Conservation (phyloP, 768 basidiomycete species). For the Hygrophorus pudorinus region DNA sequence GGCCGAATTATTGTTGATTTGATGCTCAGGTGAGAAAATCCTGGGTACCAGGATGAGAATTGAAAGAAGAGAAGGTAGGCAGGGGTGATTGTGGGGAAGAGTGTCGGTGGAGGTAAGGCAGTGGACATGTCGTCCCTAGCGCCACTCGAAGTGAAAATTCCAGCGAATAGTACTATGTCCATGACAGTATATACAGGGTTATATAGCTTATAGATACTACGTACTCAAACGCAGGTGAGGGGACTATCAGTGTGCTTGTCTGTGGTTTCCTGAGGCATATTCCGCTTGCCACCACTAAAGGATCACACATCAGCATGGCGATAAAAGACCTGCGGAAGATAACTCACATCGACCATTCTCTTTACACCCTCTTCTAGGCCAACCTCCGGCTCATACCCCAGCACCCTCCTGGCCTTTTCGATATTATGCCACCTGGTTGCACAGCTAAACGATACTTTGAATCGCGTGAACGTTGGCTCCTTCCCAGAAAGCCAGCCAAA, state of each 20-base stretch:
- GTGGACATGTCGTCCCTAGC: background rate
- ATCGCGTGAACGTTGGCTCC: constrained; percentile 79
- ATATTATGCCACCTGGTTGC: constrained; percentile 85
- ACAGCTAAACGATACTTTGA: constrained; percentile 73
- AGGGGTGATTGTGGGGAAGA: constrained; percentile 45
- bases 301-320: background rate
- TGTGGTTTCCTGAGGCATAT: constrained; percentile 28
- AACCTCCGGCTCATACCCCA: constrained; percentile 90
- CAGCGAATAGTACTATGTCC: no score
- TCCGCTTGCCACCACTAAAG: constrained; percentile 39
- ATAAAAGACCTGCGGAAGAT: background rate
- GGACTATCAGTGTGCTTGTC: constrained; percentile 24
- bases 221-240: background rate
- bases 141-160: no score
- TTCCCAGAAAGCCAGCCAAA: constrained; percentile 64
- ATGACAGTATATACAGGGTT: no score
- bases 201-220: background rate
- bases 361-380: constrained; percentile 83
- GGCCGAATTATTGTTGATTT: constrained; percentile 71
- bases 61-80: constrained; percentile 62
- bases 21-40: constrained; percentile 51
- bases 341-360: constrained; percentile 62
- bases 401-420: constrained; percentile 81
- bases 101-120: constrained; percentile 2
- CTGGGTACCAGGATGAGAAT: constrained; percentile 79